Conservation (phyloP, 2,329 filamentous ascomycete genomes). For the Phialophora expanda region DNA sequence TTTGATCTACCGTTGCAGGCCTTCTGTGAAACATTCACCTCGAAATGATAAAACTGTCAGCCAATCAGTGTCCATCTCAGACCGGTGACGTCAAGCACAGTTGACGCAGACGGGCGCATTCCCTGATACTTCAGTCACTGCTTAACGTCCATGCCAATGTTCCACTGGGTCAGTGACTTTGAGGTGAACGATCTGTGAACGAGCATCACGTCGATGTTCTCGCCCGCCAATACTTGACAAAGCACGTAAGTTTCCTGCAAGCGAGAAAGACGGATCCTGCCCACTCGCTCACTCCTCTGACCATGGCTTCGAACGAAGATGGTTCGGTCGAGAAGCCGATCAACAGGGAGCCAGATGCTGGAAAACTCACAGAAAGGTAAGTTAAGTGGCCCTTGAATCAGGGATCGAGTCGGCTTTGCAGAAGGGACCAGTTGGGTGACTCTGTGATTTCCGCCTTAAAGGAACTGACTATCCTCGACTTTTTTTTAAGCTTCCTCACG, state of each 20-base stretch:
- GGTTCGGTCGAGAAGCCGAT: slow-evolving; percentile 40
- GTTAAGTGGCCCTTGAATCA: too few relatives aligned
- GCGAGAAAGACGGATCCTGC: background rate
- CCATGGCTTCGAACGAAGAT: slow-evolving; percentile 21
- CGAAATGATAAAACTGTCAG: background rate
- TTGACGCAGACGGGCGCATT: background rate
- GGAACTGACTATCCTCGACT: background rate
- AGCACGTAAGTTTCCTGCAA: background rate
- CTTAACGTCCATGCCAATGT: background rate
- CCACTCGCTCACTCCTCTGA: background rate
- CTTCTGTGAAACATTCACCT: background rate
- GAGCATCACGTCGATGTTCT: background rate
- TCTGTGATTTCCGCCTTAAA: background rate
- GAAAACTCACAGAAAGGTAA: slow-evolving; percentile 36
- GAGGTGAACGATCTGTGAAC: background rate
- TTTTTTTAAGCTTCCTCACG: slow-evolving; percentile 6
- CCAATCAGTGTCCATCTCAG: background rate
- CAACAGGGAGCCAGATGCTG: slow-evolving; percentile 43
- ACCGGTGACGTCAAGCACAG: background rate
- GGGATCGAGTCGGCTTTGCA: background rate
- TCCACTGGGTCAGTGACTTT: background rate
- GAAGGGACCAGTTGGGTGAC: background rate
- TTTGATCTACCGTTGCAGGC: background rate
- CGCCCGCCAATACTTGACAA: background rate
- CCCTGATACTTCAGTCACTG: background rate